Evolutionary conservation across 192 early-diverging fungal species (phyloP), one percentile per base, ranked within the genome.

Genomic region (Gaertneriomyces semiglobifer): DNA sequence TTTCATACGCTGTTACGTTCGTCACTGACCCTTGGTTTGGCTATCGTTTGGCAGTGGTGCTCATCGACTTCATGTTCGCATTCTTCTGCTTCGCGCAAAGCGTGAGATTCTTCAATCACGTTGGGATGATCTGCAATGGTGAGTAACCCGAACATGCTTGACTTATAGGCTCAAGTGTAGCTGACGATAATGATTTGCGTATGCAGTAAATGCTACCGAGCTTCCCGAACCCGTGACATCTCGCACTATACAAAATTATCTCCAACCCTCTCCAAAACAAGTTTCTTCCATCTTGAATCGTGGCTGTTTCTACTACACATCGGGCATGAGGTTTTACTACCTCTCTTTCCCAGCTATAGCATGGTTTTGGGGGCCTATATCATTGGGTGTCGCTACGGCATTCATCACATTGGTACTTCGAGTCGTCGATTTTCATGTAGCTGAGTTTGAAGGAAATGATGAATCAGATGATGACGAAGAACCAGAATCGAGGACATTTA

Each of bases 31-130:
- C 42, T 39, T 73, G 51, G 59, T 62, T 63, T 25, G n/a, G 12
- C 25, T n/a, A 7, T 14, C 19, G 62, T 14, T 16, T 71, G 12
- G 62, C 53, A 55, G 12, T 12, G 55, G 46, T 71, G 2, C 14
- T 55, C 25, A 46, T 46, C 16, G 12, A 20, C 0, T 14, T 55
- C 19, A 53, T 44, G 43, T 51, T 44, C 2, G 42, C 71, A 14
- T 78, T 78, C 63, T 68, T 72, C 39, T 69, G 65, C 43, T 75
- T 78, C 42, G 61, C 73, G 7, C 77, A 78, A 62, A 44, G 62
- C 39, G 68, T 78, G 51, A 67, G 77, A 18, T 78, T 78, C 66
- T 78, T 72, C 58, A 78, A 78, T 53, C 77, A 78, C 61, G 77
- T 69, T 5, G 73, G 64, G 8, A 12, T 78, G 44, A 62, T 75